A percentile compares a stretch with the other conserved stretches of the same genome.
phyloP scores from a whole-genome alignment of 2,329 filamentous ascomycete species.

The Knufia fluminis region DNA sequence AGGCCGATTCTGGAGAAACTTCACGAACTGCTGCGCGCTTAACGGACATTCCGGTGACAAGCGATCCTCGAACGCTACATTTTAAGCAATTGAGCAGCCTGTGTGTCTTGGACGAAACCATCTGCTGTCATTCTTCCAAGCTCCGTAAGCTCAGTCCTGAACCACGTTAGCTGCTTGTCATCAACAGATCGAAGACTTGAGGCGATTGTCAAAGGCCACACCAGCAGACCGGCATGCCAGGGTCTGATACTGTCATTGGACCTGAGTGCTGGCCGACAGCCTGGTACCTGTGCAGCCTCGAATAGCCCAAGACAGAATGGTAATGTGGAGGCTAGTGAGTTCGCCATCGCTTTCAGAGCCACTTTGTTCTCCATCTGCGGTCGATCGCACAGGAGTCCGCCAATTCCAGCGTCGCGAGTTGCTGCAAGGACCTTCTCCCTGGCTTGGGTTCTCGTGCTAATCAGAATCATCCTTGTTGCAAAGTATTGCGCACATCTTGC shows the following conservation, averaged over 20 bases:
- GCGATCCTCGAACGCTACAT: too few relatives aligned
- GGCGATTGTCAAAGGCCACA: constrained; percentile 22
- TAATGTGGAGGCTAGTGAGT: constrained; percentile 7
- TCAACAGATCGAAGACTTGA: constrained; percentile 17
- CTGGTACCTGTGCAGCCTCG: neutral
- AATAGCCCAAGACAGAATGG: constrained; percentile 11
- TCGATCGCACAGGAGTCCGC: too few relatives aligned
- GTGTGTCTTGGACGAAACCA: constrained; percentile 12
- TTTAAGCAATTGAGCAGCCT: too few relatives aligned
- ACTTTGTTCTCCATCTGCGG: too few relatives aligned
- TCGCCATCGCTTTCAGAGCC: constrained; percentile 1
- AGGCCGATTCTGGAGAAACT: too few relatives aligned
- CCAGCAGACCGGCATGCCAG: constrained; percentile 11
- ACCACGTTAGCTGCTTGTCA: constrained; percentile 18
- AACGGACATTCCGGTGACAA: too few relatives aligned
- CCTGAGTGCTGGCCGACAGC: too few relatives aligned
- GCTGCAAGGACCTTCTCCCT: neutral
- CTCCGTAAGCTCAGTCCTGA: constrained; percentile 17
- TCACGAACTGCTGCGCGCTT: too few relatives aligned
- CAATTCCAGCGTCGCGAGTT: too few relatives aligned
- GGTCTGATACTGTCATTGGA: constrained; percentile 16
- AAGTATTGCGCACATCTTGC: constrained; percentile 24
- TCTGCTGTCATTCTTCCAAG: constrained; percentile 21
- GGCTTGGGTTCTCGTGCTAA: constrained; percentile 19
- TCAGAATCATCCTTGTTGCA: constrained; percentile 23